A percentile compares a stretch with the other conserved stretches of the same genome.
phyloP scores from a whole-genome alignment of 192 early-diverging fungal genomes.

The Coemansia sp. region DNA sequence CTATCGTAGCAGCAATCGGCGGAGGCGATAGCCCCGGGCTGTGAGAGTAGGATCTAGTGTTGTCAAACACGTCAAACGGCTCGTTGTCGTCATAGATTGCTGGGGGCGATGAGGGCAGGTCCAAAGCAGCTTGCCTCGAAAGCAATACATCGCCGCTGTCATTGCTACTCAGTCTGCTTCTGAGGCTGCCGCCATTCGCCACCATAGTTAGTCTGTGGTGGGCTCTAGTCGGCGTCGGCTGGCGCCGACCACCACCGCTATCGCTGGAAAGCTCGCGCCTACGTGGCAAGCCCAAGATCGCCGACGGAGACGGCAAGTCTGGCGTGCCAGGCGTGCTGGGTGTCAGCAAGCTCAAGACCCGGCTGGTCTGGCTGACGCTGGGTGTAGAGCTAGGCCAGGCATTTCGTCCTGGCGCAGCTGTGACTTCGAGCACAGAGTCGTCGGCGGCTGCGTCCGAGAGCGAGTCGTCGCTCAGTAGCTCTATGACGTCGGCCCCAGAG shows the following conservation, averaged over 20 bases:
- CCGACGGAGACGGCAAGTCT: constrained; percentile 38
- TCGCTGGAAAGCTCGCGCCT: constrained; percentile 4
- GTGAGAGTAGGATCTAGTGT: not conserved
- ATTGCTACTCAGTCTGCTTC: not conserved
- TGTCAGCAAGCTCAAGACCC: constrained; percentile 2
- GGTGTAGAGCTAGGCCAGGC: constrained; percentile 5
- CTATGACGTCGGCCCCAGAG: constrained; percentile 14
- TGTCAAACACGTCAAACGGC: not conserved
- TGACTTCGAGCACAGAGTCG: not conserved
- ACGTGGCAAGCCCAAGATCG: constrained; percentile 11
- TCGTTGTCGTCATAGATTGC: not conserved
- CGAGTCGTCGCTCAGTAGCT: constrained; percentile 16
- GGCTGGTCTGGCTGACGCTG: not conserved
- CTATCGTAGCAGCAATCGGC: not conserved
- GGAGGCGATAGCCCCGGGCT: not conserved
- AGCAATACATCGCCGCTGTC: not conserved
- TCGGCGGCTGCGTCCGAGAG: not conserved
- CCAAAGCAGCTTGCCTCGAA: constrained; percentile 19
- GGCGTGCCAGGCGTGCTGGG: constrained; percentile 25
- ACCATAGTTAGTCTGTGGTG: not conserved
- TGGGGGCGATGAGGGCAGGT: constrained; percentile 43
- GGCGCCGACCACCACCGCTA: not conserved
- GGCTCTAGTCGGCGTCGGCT: not conserved
- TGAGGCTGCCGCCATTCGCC: not conserved
- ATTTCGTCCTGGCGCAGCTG: not conserved